A percentile compares a stretch with the other conserved stretches of the same genome.
Evolutionary conservation across 208 protist genomes (phyloP).

Genomic region (Crithidia acanthocephali): DNA sequence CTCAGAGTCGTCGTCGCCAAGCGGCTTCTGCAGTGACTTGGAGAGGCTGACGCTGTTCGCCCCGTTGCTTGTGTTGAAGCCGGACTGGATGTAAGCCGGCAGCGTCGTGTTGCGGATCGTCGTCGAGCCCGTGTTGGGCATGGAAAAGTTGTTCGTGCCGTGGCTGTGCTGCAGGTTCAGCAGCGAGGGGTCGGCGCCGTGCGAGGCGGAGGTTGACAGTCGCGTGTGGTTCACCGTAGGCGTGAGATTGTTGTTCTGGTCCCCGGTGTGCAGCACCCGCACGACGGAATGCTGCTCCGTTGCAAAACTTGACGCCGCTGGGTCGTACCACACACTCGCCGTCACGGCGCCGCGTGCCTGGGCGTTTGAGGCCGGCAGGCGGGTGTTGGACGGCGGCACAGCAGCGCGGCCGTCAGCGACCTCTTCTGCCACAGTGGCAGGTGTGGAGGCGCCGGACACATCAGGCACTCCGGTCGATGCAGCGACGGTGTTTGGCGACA

Average conservation of each 20-base stretch:
- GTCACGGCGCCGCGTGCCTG: not conserved
- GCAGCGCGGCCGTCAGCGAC: not conserved
- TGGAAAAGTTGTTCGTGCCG: conserved; percentile 9
- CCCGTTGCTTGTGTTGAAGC: conserved; percentile 17
- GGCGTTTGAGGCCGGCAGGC: not conserved
- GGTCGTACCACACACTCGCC: conserved; percentile 26
- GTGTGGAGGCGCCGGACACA: conserved; percentile 9
- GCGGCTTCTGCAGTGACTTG: conserved; percentile 14
- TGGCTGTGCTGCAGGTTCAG: conserved; percentile 24
- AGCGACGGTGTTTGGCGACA: conserved; percentile 9
- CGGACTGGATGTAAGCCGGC: conserved; percentile 28
- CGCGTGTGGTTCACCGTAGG: not conserved
- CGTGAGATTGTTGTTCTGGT: not conserved
- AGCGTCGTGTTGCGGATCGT: conserved; percentile 26
- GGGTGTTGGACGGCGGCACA: conserved; percentile 1
- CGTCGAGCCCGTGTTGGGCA: conserved; percentile 7
- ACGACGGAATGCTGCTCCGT: conserved; percentile 14
- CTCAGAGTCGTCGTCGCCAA: conserved; percentile 20
- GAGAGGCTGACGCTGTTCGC: conserved; percentile 25
- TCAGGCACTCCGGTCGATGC: not conserved
- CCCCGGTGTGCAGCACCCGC: conserved; percentile 23
- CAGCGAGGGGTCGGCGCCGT: conserved; percentile 15
- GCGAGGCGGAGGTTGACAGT: not conserved
- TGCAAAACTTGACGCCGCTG: conserved; percentile 8
- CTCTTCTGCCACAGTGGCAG: conserved; percentile 6